phyloP scores from a whole-genome alignment of 495 filamentous ascomycete genomes.

The Jackrogersella multiformis region DNA sequence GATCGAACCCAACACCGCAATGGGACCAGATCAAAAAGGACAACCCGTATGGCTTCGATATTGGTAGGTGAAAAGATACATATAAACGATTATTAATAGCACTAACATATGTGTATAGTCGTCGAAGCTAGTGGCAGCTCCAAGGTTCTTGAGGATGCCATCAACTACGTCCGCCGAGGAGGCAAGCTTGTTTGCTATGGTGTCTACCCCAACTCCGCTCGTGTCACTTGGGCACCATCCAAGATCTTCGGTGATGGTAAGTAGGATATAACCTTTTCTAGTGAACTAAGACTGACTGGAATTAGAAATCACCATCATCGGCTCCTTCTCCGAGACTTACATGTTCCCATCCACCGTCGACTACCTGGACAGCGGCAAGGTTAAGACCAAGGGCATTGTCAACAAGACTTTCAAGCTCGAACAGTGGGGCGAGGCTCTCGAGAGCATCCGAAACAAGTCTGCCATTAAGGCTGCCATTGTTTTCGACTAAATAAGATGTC shows the following conservation, averaged over 20 bases:
- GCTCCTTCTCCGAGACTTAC: slow-evolving; percentile 74
- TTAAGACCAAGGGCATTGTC: slow-evolving; percentile 66
- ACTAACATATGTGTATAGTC: slow-evolving; percentile 43
- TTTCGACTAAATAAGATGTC: slow-evolving; percentile 61
- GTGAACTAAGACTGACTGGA: slow-evolving; percentile 47
- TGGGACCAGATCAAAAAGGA: slow-evolving; percentile 69
- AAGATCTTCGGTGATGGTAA: slow-evolving; percentile 65
- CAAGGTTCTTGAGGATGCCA: slow-evolving; percentile 73
- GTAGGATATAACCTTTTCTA: not conserved
- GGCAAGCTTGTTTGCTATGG: slow-evolving; percentile 74
- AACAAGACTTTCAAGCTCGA: slow-evolving; percentile 64
- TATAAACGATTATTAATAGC: slow-evolving; percentile 23
- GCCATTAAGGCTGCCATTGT: slow-evolving; percentile 78
- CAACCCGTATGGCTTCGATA: slow-evolving; percentile 77
- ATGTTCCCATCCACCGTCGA: slow-evolving; percentile 78
- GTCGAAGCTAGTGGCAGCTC: slow-evolving; percentile 68
- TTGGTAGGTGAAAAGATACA: slow-evolving; percentile 53
- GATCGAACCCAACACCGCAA: slow-evolving; percentile 63
- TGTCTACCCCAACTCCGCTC: slow-evolving; percentile 68
- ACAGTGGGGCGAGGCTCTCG: slow-evolving; percentile 62
- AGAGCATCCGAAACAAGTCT: slow-evolving; percentile 69
- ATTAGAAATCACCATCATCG: slow-evolving; percentile 72
- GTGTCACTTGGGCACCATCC: slow-evolving; percentile 71
- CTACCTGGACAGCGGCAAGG: slow-evolving; percentile 72
- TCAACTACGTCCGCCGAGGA: slow-evolving; percentile 73